These are phyloP conservation scores for Arctium minus DNA, from an alignment of 129 eudicot species.

Conservation along the genomic window DNA sequence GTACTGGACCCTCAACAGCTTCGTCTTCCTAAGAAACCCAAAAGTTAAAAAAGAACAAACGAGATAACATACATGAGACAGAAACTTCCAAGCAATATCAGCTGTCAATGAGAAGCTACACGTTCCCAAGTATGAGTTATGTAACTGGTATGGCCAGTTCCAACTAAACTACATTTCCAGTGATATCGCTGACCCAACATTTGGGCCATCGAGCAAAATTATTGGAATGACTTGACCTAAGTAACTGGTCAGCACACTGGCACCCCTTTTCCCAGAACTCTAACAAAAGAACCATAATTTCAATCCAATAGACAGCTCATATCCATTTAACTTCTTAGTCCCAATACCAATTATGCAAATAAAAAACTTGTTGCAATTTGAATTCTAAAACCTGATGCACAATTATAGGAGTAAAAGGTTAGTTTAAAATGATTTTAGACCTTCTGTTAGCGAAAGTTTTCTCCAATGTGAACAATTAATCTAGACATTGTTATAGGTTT, in stretches of 20 bases:
- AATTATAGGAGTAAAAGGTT: neutral
- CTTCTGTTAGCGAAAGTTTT: neutral
- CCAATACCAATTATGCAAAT: neutral
- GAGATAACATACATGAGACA: slow-evolving; percentile 3
- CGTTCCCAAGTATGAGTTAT: neutral
- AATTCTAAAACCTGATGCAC: neutral
- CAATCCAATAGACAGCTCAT: neutral
- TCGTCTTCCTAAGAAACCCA: slow-evolving; percentile 59
- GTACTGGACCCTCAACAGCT: slow-evolving; percentile 90
- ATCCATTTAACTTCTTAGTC: neutral
- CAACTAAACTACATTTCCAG: neutral
- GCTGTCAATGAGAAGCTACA: neutral
- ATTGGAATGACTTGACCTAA: neutral
- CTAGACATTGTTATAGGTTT: slow-evolving; percentile 1
- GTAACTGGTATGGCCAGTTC: neutral
- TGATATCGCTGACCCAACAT: neutral
- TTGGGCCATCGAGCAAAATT: neutral
- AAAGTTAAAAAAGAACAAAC: neutral
- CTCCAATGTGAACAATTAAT: neutral
- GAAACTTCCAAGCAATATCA: slow-evolving; percentile 9
- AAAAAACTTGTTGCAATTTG: neutral
- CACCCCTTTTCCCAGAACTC: neutral
- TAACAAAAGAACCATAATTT: neutral
- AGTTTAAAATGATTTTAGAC: neutral
- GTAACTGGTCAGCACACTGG: neutral